Percentiles rank a stretch among this genome's conserved stretches.
These are phyloP conservation scores for Erodium texanum DNA, from an alignment of 441 rosid species.

Conservation along the genomic window DNA sequence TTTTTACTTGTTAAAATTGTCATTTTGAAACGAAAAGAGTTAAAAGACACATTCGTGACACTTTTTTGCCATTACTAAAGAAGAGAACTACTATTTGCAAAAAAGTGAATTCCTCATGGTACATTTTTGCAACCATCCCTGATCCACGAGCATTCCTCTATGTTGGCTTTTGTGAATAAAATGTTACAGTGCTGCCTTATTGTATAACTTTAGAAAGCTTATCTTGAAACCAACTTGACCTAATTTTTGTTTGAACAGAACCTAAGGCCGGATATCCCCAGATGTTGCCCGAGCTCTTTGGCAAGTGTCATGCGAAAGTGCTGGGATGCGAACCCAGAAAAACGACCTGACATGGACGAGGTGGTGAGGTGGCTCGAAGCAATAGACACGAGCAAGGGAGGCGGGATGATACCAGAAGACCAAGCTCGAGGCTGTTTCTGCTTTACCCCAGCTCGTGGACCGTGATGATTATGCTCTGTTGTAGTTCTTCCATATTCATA, in stretches of 20 bases:
- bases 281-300: constrained; percentile 86
- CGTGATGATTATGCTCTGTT: constrained; percentile 12
- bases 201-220: no score
- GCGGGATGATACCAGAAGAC: constrained; percentile 92
- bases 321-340: constrained; percentile 93
- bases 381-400: constrained; percentile 81
- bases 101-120: no score
- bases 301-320: constrained; percentile 88
- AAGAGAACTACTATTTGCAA: no score
- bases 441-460: constrained; percentile 72
- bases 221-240: no score
- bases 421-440: constrained; percentile 78
- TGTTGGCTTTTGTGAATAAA: no score
- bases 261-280: constrained; percentile 89
- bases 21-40: no score
- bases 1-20: no score
- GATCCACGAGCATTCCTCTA: no score
- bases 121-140: no score
- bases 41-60: no score
- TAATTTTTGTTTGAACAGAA: constrained; percentile 36
- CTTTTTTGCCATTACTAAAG: no score
- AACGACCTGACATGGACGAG: constrained; percentile 95
- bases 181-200: no score
- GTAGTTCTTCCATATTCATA: background rate
- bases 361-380: constrained; percentile 82